These are phyloP conservation scores for Chlorella variabilis DNA, from an alignment of 163 green algal genomes.

Conservation along the genomic window DNA sequence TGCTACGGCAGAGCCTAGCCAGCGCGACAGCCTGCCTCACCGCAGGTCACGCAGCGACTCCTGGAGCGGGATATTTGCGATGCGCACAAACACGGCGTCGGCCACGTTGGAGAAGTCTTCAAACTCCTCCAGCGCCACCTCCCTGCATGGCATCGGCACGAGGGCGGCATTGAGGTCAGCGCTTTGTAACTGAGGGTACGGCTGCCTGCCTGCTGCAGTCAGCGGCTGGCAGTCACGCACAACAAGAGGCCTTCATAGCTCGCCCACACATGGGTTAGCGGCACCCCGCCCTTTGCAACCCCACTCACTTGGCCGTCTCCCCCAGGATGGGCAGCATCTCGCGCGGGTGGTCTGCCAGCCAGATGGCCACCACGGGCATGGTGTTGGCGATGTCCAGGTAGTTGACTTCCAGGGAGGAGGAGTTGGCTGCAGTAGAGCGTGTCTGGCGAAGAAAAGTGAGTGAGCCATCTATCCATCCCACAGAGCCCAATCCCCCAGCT, in stretches of 20 bases:
- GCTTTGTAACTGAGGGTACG: too few relatives aligned
- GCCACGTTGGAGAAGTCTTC: conserved; percentile 65
- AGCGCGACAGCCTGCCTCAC: too few relatives aligned
- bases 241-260: too few relatives aligned
- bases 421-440: conserved; percentile 57
- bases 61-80: conserved; percentile 85
- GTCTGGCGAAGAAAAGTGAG: neutral
- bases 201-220: too few relatives aligned
- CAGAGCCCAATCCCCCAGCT: too few relatives aligned
- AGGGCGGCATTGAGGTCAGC: neutral
- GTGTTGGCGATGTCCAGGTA: conserved; percentile 74
- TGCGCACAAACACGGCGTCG: conserved; percentile 86
- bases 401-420: conserved; percentile 79
- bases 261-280: too few relatives aligned
- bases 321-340: conserved; percentile 84
- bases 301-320: conserved; percentile 64
- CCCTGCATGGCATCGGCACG: conserved; percentile 4
- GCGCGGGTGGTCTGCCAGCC: conserved; percentile 78
- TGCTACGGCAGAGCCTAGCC: too few relatives aligned
- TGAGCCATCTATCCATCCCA: too few relatives aligned
- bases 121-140: conserved; percentile 71
- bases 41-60: conserved; percentile 95
- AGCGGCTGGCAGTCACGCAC: neutral
- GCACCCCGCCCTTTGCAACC: neutral
- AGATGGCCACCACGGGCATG: conserved; percentile 79